Conservation (phyloP, 495 filamentous ascomycete species). For the Penicillium crystallinum region DNA sequence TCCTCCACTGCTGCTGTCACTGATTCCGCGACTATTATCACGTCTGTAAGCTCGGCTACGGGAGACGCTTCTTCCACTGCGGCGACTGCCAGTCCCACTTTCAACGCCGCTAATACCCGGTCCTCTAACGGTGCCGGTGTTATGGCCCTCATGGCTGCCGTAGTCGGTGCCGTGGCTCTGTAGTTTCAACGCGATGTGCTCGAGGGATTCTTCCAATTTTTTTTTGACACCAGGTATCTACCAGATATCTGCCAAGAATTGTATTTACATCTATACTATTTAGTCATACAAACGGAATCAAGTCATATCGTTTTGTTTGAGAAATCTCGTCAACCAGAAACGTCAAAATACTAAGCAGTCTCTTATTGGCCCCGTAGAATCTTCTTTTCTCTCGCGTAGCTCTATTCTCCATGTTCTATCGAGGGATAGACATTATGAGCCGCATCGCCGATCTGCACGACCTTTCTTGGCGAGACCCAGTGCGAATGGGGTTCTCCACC, state of each 20-base stretch:
- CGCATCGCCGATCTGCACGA: constrained; percentile 61
- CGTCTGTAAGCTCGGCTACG: constrained; percentile 11
- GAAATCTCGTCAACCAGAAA: constrained; percentile 7
- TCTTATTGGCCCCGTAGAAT: no score
- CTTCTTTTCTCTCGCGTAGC: constrained; percentile 49
- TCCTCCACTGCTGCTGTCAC: neutral
- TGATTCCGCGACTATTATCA: constrained; percentile 6
- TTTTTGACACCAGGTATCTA: neutral
- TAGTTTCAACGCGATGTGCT: constrained; percentile 1
- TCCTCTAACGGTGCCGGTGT: constrained; percentile 9
- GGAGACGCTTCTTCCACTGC: constrained; percentile 11
- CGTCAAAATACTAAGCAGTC: constrained; percentile 53
- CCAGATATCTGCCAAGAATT: neutral
- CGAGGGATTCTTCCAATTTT: no score
- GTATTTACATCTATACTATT: neutral
- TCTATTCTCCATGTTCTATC: neutral
- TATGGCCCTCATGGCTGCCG: constrained; percentile 23
- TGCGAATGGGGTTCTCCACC: constrained; percentile 60
- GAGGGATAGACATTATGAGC: constrained; percentile 44
- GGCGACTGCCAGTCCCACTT: constrained; percentile 2
- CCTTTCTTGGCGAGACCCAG: constrained; percentile 54
- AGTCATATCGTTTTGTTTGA: constrained; percentile 19
- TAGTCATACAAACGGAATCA: neutral
- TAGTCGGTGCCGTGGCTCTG: constrained; percentile 24
- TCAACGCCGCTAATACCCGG: constrained; percentile 7